Conservation (phyloP, 495 filamentous ascomycete species). For the Parathielavia hyrcaniae region DNA sequence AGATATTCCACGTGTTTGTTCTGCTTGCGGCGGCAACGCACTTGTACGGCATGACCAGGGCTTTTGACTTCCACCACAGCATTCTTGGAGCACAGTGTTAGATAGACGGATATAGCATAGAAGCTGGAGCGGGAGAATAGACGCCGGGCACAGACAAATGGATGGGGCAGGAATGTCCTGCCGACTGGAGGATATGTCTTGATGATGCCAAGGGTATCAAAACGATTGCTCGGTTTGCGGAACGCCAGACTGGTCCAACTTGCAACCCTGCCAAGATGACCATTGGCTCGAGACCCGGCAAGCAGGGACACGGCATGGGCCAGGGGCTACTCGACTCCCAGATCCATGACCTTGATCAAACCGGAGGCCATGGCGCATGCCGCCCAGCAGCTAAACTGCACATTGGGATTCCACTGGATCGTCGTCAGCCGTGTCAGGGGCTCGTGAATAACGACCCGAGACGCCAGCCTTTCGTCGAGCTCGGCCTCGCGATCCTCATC, state of each 20-base stretch:
- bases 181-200: not conserved
- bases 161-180: not conserved
- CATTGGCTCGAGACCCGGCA: too few species aligned
- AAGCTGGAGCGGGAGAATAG: not conserved
- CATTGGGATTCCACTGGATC: slow-evolving; percentile 45
- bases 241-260: too few species aligned
- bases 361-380: slow-evolving; percentile 48
- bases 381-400: slow-evolving; percentile 47
- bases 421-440: slow-evolving; percentile 42
- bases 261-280: too few species aligned
- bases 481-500: slow-evolving; percentile 25
- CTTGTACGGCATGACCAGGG: slow-evolving; percentile 53
- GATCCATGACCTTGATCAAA: slow-evolving; percentile 42
- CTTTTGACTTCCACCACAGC: slow-evolving; percentile 46
- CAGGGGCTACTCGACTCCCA: slow-evolving; percentile 34
- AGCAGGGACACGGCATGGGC: too few species aligned
- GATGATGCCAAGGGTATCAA: not conserved
- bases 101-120: not conserved
- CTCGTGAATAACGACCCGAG: slow-evolving; percentile 39
- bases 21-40: slow-evolving; percentile 60
- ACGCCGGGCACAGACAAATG: too few species aligned
- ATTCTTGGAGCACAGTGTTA: slow-evolving; percentile 34
- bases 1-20: slow-evolving; percentile 72
- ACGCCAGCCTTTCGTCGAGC: slow-evolving; percentile 30
- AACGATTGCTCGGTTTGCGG: not conserved